Percentiles rank a stretch among this genome's conserved stretches.
Conservation (phyloP, 371 early-diverging fungal genomes). For the Mortierella sp. region DNA sequence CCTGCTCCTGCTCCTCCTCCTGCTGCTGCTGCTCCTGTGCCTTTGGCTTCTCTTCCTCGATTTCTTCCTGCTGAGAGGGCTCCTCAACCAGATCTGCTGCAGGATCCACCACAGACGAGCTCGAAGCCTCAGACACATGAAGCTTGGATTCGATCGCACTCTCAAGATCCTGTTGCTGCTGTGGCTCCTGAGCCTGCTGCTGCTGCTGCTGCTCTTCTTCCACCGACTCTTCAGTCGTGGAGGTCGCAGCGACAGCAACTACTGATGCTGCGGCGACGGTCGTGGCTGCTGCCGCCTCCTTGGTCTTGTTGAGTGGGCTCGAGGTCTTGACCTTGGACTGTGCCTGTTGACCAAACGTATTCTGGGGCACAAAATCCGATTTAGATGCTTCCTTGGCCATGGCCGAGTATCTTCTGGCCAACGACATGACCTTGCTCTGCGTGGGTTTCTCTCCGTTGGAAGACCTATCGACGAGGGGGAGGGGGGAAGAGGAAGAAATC, state of each 20-base stretch:
- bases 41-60: conserved; percentile 13
- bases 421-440: conserved; percentile 37
- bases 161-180: background rate
- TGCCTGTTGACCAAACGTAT: conserved; percentile 22
- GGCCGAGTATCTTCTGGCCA: conserved; percentile 43
- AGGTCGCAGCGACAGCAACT: background rate
- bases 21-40: conserved; percentile 11
- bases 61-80: conserved; percentile 2
- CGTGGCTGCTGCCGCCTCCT: conserved; percentile 8
- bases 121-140: background rate
- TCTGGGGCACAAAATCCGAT: conserved; percentile 18
- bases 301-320: conserved; percentile 6
- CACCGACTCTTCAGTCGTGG: conserved; percentile 7
- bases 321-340: conserved; percentile 11
- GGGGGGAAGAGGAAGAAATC: too few relatives aligned
- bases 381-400: conserved; percentile 41
- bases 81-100: background rate
- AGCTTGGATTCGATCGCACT: background rate
- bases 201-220: conserved; percentile 18
- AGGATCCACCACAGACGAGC: background rate
- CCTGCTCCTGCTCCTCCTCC: background rate
- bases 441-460: conserved; percentile 5
- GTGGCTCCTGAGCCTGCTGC: background rate
- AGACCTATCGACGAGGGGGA: conserved; percentile 19
- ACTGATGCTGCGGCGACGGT: background rate